Evolutionary conservation across 257 asterid genomes (phyloP), one percentile per base, ranked within the genome.

Genomic region (Nicotiana noctiflora): DNA sequence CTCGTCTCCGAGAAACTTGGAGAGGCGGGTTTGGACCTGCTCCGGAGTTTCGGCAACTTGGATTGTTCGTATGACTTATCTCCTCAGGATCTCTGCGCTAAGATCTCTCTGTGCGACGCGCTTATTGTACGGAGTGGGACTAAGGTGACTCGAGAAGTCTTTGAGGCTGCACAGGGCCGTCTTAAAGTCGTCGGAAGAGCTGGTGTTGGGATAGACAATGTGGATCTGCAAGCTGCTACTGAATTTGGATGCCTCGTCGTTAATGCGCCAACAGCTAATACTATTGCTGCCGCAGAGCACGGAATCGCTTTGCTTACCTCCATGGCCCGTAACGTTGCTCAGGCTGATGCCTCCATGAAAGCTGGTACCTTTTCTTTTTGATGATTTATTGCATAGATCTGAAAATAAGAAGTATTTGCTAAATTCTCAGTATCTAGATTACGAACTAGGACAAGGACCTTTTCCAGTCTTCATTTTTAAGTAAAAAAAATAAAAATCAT

Each of bases 1-100:
- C 88, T 94, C n/a, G 97, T 94, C 64, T 89, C 98, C 93, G 98
- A 94, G 89, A 94, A 94, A 82, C 90, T 94, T 11, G 98, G 98
- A 87, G 97, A 93, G 27, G 97, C 93, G 0, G 98, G 98, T 3
- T 82, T 94, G 1, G 90, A 90, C 46, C 84, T 93, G 85, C 90
- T 94, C 46, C 84, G 93, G 11, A 27, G 83, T 75, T 91, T 79
- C 51, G 96, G 90, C 0, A 84, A 90, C 23, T 90, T 94, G 0
- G 94, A 93, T 64, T 93, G 97, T 46, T 72, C 87, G 32, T 94
- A 94, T 68, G 85, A 89, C 51, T 77, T 94, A 85, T 86, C 97
- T 0, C 97, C 87, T 1, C 93, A 93, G 74, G 95, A 94, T 11
- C 86, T 94, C 59, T 89, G 94, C 79, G 51, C 87, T 4, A 94